Evolutionary conservation across 1,284 basidiomycete species (phyloP), one percentile per base, ranked within the genome.

Genomic region (Trichosporon coremiiforme): DNA sequence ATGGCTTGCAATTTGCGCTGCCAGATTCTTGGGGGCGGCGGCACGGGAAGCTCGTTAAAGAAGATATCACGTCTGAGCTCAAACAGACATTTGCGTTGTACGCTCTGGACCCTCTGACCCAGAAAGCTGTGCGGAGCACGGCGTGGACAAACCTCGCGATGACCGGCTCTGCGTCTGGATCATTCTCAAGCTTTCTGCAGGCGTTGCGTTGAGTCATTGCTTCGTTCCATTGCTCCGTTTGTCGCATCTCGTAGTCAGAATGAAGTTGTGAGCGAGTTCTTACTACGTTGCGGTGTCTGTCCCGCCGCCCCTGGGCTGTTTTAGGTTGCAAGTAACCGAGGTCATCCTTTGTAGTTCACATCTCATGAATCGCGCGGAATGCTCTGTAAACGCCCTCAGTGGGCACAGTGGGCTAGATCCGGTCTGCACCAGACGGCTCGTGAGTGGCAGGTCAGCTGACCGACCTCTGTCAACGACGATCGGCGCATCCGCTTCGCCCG

Each of bases 271-370:
- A 22, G 33, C 33, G 9, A 35, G 33, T 35, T 8, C 33, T 35
- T 35, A 6, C 7, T 35, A 6, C 33, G 9, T 35, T n/a, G 22
- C 50, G 22, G 50, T 53, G 20, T 53, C 50, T 17, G 9, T 20
- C 20, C n/a, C 50, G 20, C 50, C 5, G 22, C 5, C 50, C 22
- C 41, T 22, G 10, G 50, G 2, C 50, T 22, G 50, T 25, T 53
- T 53, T 53, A 53, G 50, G 50, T 53, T 53, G 50, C 20, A 53
- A 53, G 50, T 53, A 53, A 53, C 50, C 50, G 50, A 53, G 50
- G 50, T 25, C 50, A 20, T 25, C 50, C 50, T 53, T 53, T 20
- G 50, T 12, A 53, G 50, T 53, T 53, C 50, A 53, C 50, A 53
- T 25, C 20, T 25, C 50, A 53, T 53, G 50, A 53, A 25, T 53